Evolutionary conservation across 805 yeast genomes (phyloP).

Genomic region (Vanderwaltozyma yarrowii): DNA sequence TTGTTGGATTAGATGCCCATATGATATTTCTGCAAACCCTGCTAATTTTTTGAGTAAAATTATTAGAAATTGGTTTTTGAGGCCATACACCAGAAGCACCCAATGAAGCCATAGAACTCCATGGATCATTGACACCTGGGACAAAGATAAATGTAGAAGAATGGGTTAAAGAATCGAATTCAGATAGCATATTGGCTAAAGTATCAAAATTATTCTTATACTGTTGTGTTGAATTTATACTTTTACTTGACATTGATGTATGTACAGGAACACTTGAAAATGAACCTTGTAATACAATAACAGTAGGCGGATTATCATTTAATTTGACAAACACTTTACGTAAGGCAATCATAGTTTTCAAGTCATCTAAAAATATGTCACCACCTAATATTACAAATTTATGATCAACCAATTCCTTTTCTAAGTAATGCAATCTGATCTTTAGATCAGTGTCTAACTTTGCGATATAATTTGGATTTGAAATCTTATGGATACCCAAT

Average conservation of each 20-base stretch:
- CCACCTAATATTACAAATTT: constrained; percentile 65
- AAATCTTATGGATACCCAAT: constrained; percentile 34
- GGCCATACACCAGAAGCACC: constrained; percentile 64
- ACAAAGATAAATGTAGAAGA: constrained; percentile 54
- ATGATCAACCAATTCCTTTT: constrained; percentile 46
- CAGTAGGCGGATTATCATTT: constrained; percentile 50
- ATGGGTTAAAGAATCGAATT: constrained; percentile 29
- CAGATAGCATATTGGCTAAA: constrained; percentile 53
- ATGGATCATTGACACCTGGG: constrained; percentile 91
- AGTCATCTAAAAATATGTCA: constrained; percentile 56
- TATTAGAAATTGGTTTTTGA: constrained; percentile 54
- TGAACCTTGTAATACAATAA: constrained; percentile 75
- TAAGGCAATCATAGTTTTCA: constrained; percentile 49
- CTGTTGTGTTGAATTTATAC: constrained; percentile 39
- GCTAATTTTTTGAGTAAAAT: constrained; percentile 59
- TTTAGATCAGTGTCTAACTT: constrained; percentile 55
- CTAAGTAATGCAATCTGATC: constrained; percentile 44
- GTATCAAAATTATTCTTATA: constrained; percentile 66
- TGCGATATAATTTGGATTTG: constrained; percentile 30
- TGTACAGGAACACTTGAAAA: constrained; percentile 59
- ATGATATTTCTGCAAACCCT: constrained; percentile 44
- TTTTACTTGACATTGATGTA: constrained; percentile 42
- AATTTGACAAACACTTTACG: constrained; percentile 49
- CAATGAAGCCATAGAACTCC: constrained; percentile 64
- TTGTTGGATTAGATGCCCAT: constrained; percentile 69